Evolutionary conservation across 257 asterid genomes (phyloP), one percentile per base, ranked within the genome.

Genomic region (Cordia subcordata): DNA sequence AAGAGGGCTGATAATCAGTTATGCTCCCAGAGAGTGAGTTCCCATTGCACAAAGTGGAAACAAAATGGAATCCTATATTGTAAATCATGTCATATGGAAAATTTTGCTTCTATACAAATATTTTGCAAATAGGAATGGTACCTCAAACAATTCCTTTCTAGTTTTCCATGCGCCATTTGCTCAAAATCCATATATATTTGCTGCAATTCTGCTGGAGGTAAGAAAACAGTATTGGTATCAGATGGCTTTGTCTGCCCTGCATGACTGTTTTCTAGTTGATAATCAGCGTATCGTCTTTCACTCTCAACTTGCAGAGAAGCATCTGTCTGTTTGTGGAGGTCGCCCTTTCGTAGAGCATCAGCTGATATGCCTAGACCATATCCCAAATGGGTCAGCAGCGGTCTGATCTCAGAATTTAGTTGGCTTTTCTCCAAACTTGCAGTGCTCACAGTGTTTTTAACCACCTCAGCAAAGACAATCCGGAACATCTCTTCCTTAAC

Each of bases 91-190:
- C 6, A 27, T 27, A 27, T 27, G 35, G 35, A 27, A 27, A 27
- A 27, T 27, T 27, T 27, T 27, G 35, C 35, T 27, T 27, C 52
- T 58, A 40, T 17, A 18, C 22, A 13, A 58, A 42, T 15, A 5
- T 44, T 63, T 42, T 21, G 19, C 20, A 16, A 13, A 13, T 60
- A 23, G 9, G 21, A 9, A 14, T 12, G 57, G 54, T 82, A 90
- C 97, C 96, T 87, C 50, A 58, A 70, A 67, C 68, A 59, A 68
- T 81, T 75, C 13, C 49, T 70, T 38, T 76, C 79, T 19, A 90
- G 54, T 53, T 79, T 77, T 56, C 62, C 55, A 45, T 72, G 65
- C 11, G 78, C 71, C 50, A 9, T 20, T 8, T 61, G 65, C 70
- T 83, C 93, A 20, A 85, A 77, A 49, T 78, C 68, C 21, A 54